These are phyloP conservation scores for Phanerochaete sordida DNA, from an alignment of 768 basidiomycete species.

Conservation along the genomic window DNA sequence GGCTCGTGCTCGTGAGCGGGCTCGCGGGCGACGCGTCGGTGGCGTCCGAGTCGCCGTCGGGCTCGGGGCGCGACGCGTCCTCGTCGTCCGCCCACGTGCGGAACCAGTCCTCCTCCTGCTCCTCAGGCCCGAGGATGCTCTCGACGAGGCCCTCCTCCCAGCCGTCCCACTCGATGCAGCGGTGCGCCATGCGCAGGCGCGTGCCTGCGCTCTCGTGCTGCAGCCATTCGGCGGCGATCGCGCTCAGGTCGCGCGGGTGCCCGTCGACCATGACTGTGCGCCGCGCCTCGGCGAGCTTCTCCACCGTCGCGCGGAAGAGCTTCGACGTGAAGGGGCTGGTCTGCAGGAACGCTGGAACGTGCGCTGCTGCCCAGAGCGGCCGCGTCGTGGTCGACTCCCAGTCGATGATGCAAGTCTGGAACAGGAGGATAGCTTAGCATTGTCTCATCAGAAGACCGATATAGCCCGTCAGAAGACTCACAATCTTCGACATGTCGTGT, in stretches of 20 bases:
- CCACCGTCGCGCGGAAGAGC: slow-evolving; percentile 65
- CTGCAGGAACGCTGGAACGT: slow-evolving; percentile 76
- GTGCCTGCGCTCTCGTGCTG: slow-evolving; percentile 65
- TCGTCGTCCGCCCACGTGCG: slow-evolving; percentile 31
- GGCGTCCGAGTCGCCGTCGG: background rate
- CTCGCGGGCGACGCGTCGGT: background rate
- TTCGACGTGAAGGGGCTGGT: slow-evolving; percentile 71
- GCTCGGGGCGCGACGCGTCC: background rate
- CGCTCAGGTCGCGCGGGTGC: slow-evolving; percentile 31
- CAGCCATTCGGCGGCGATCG: slow-evolving; percentile 67
- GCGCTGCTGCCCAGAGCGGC: slow-evolving; percentile 82
- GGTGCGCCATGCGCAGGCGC: slow-evolving; percentile 71
- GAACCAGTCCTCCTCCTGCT: slow-evolving; percentile 72
- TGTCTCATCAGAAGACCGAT: slow-evolving; percentile 11
- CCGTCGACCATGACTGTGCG: slow-evolving; percentile 17
- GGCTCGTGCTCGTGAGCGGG: slow-evolving; percentile 13
- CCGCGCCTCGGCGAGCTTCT: slow-evolving; percentile 37
- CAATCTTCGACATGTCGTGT: slow-evolving; percentile 63
- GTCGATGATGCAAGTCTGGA: slow-evolving; percentile 81
- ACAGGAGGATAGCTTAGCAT: background rate
- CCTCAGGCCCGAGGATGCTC: slow-evolving; percentile 70
- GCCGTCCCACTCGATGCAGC: slow-evolving; percentile 85
- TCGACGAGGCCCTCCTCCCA: slow-evolving; percentile 86
- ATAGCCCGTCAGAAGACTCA: slow-evolving; percentile 34
- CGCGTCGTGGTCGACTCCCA: slow-evolving; percentile 91